Evolutionary conservation across 2,329 filamentous ascomycete species (phyloP).

Genomic region (Aureobasidium leucospermi): DNA sequence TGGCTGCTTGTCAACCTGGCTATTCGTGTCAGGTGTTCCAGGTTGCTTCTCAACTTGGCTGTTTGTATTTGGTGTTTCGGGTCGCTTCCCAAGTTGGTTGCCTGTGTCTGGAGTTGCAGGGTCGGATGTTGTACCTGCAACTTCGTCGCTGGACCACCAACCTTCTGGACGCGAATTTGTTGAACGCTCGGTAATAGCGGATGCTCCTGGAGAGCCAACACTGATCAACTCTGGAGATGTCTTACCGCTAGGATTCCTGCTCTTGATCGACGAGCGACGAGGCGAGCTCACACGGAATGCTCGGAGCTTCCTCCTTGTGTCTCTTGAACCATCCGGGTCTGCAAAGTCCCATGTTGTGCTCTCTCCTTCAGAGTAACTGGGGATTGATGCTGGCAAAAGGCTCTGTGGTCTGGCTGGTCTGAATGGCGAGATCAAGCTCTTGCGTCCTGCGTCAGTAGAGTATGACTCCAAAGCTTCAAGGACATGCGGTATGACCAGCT

Average conservation of each 20-base stretch:
- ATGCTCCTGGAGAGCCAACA: constrained; percentile 1
- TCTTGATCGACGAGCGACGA: not conserved
- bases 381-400: constrained; percentile 7
- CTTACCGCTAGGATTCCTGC: not conserved
- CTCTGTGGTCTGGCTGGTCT: constrained; percentile 12
- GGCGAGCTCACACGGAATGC: not conserved
- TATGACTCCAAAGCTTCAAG: constrained; percentile 78
- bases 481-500: constrained; percentile 82
- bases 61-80: not conserved
- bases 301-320: not conserved
- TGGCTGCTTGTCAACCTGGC: not conserved
- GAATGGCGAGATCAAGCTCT: constrained; percentile 2
- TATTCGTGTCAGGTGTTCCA: not conserved
- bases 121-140: constrained; percentile 12
- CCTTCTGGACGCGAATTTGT: constrained; percentile 14
- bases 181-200: constrained; percentile 9
- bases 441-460: constrained; percentile 20
- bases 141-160: constrained; percentile 14
- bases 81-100: not conserved
- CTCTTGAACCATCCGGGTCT: not conserved
- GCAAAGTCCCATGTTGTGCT: constrained; percentile 5
- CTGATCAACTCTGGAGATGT: not conserved
- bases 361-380: constrained; percentile 16
- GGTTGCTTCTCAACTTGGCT: not conserved
- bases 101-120: constrained; percentile 9